A percentile compares a stretch with the other conserved stretches of the same genome.
Evolutionary conservation across 176 grass and related monocot species (phyloP).

Genomic region (Cocos nucifera): DNA sequence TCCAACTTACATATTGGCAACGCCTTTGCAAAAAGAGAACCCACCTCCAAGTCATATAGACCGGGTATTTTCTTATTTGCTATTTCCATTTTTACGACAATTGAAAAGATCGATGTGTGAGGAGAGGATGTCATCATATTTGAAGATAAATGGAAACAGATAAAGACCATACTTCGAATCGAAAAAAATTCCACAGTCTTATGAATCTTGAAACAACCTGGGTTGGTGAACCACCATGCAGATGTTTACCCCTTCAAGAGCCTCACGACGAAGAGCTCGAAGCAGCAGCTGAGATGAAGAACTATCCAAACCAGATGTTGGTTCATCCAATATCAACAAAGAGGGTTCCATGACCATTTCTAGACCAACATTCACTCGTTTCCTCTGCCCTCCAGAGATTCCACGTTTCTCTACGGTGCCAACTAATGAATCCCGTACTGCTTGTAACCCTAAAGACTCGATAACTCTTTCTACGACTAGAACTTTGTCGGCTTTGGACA

Average conservation of each 20-base stretch:
- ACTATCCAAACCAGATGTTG: conserved; percentile 86
- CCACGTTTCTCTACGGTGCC: conserved; percentile 85
- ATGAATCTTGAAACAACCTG: conserved; percentile 40
- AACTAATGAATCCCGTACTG: conserved; percentile 73
- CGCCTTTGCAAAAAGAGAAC: too few relatives aligned
- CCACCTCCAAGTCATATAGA: too few relatives aligned
- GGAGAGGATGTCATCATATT: too few relatives aligned
- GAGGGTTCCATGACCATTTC: conserved; percentile 99
- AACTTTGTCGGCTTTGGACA: conserved; percentile 89
- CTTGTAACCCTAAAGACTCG: conserved; percentile 63
- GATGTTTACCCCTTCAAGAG: conserved; percentile 86
- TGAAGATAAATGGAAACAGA: too few relatives aligned
- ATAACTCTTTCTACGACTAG: conserved; percentile 91
- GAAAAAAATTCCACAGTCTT: too few relatives aligned
- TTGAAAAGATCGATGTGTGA: too few relatives aligned
- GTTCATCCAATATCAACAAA: conserved; percentile 74
- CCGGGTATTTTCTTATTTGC: too few relatives aligned
- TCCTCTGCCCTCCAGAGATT: conserved; percentile 86
- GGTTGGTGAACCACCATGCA: conserved; percentile 94
- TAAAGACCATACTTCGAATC: too few relatives aligned
- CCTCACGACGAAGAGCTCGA: conserved; percentile 65
- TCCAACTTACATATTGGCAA: too few relatives aligned
- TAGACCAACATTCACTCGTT: conserved; percentile 84
- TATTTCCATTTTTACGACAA: too few relatives aligned
- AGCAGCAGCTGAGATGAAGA: conserved; percentile 74